phyloP scores from a whole-genome alignment of 2,329 filamentous ascomycete genomes.

The Fusarium marasasianum region DNA sequence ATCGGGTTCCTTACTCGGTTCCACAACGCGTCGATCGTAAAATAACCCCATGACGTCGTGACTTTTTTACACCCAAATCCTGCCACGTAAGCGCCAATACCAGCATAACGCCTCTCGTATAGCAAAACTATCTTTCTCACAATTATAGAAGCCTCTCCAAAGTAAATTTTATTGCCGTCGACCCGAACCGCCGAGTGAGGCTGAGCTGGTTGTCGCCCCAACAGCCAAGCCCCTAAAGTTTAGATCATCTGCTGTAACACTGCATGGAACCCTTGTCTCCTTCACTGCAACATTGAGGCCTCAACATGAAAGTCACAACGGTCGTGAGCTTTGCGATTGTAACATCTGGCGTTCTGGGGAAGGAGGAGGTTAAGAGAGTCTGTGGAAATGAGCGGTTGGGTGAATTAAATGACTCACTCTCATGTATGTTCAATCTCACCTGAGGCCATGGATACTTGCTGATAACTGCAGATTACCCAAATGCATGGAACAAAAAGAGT shows the following conservation, averaged over 20 bases:
- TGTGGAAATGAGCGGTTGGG: slow-evolving; percentile 23
- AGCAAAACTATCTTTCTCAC: background rate
- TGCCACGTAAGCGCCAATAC: slow-evolving; percentile 17
- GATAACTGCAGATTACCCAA: slow-evolving; percentile 37
- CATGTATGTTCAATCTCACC: slow-evolving; percentile 3
- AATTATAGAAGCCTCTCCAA: background rate
- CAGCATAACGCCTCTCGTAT: background rate
- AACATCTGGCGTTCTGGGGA: fast-evolving
- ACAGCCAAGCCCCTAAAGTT: slow-evolving; percentile 7
- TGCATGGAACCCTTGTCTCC: background rate
- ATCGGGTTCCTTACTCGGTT: background rate
- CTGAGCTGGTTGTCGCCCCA: slow-evolving; percentile 18
- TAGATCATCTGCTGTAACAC: background rate
- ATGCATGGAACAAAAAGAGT: slow-evolving; percentile 41
- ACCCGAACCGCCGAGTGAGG: background rate
- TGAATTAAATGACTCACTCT: slow-evolving; percentile 26
- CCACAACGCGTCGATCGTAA: background rate
- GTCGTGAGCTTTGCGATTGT: background rate
- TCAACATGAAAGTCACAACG: slow-evolving; percentile 2
- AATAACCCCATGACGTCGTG: slow-evolving; percentile 18
- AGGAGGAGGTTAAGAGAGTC: background rate
- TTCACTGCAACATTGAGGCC: background rate
- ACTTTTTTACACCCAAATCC: no score
- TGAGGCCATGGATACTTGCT: background rate
- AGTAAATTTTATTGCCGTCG: background rate